Base-by-base conservation (phyloP, 1,139 yeast species). In the Sugiyamaella grinbergsii region DNA sequence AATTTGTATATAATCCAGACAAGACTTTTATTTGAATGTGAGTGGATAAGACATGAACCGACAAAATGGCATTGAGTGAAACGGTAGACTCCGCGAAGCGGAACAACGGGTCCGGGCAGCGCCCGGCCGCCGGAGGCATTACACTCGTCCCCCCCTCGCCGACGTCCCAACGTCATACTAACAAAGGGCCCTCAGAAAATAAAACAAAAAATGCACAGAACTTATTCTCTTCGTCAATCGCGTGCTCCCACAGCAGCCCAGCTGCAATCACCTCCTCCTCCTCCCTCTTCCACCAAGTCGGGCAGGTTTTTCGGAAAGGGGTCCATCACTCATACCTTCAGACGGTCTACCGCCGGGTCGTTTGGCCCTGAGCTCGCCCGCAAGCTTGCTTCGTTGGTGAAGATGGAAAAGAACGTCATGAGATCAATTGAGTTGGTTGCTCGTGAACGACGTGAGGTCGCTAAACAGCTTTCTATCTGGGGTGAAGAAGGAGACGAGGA, bases 401-500 rank as follows among this genome's bases (percentile, higher is more conserved):
- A 93, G 81, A 86, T 89, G 80, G 98, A 93, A 77, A 93, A 93
- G 80, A 89, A 89, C 69, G 89, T 93, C 56, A 85, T 91, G 89
- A 83, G 96, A 71, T 83, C 96, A 58, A 80, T 93, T 66, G 98
- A 93, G 75, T 78, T 88, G 63, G 90, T 91, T 57, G 94, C 97
- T 59, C 82, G 88, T 70, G 98, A 93, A 77, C 85, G 98, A 73
- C 85, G 94, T 73, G 94, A 88, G 67, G 96, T 89, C 62, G 98
- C 98, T 64, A 89, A 85, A 76, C 97, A 90, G 77, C 81, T 93
- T 71, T 86, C 96, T 56, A 72, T 85, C 58, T 93, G 98, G 98
- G 98, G 98, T 76, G 95, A 91, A 73, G 96, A 87, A 64, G 88
- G 90, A 69, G 98, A 93, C 70, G 97, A 93, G 67, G 98, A 93